Evolutionary conservation across 345 rosid species (phyloP), one percentile per base, ranked within the genome.

Genomic region (Gossypium arboreum): DNA sequence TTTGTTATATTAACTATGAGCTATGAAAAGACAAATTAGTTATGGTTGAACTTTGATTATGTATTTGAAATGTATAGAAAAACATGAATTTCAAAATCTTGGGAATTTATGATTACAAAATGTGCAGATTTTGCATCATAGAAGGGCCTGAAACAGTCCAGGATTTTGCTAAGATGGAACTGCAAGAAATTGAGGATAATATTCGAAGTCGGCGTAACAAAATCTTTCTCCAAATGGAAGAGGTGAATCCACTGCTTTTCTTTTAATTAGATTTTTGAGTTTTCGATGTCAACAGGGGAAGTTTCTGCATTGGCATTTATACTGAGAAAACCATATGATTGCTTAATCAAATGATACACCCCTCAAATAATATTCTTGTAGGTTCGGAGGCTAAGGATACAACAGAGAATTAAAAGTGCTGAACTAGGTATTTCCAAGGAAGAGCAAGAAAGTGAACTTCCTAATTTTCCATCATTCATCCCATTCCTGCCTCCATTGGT

Each of bases 61-160:
- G 24, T 55, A 48, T 55, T n/a, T n/a, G 20, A 56, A 56, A 55
- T 18, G 12, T 57, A 57, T 22, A 9, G 41, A 34, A 57, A 57
- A 20, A 12, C 4, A 22, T 8, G 29, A 20, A 22, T 57, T 57
- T 20, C 29, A 20, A 59, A 20, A 56, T 12, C 8, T 12, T 24
- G 15, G 39, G 15, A 9, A 22, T 58, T 22, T 24, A 58, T 12
- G 39, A 3, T 60, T 39, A 9, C 43, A 47, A 34, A 43, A 43
- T 13, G 2, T 83, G 83, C 86, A 94, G 98, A 6, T 94, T 94
- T 83, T 94, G 98, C 79, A 94, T 94, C 69, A 94, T 94, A 78
- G 98, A 94, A 88, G 98, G 98, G 12, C 98, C 98, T 24, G 98
- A 91, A 78, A 92, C 97, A 45, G 97, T 92, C 50, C 92, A 90